Evolutionary conservation across 139 green algal species (phyloP).

Genomic region (Picochlorum sp.): DNA sequence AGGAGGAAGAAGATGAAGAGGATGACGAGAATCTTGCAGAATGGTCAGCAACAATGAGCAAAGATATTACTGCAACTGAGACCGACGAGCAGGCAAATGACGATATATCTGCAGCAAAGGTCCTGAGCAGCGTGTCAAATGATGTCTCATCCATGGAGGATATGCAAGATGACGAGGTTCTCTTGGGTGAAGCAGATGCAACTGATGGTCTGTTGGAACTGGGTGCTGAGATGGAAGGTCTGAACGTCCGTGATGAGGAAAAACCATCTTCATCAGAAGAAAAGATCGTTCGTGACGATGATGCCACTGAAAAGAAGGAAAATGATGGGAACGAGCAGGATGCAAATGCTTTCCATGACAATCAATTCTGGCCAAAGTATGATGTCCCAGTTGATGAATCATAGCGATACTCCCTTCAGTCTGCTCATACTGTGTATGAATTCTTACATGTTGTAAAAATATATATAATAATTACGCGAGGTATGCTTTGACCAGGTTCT

Average conservation of each 20-base stretch:
- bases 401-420: neutral
- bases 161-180: slow-evolving; percentile 22
- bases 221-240: neutral
- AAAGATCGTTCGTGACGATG: neutral
- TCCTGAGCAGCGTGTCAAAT: neutral
- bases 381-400: neutral
- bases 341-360: neutral
- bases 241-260: neutral
- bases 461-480: slow-evolving; percentile 2
- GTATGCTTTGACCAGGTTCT: slow-evolving; percentile 42
- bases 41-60: neutral
- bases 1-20: no score
- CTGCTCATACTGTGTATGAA: neutral
- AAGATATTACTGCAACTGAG: neutral
- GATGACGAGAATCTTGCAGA: neutral
- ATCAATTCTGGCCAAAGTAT: slow-evolving; percentile 5
- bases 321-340: neutral
- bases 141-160: slow-evolving; percentile 13
- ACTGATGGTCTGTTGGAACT: slow-evolving; percentile 20
- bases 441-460: neutral
- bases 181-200: slow-evolving; percentile 14
- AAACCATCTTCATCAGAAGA: neutral
- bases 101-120: neutral
- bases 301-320: slow-evolving; percentile 2
- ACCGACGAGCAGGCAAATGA: neutral